These are phyloP conservation scores for Amylostereum chailletii DNA, from an alignment of 1,284 basidiomycete genomes.

Conservation along the genomic window DNA sequence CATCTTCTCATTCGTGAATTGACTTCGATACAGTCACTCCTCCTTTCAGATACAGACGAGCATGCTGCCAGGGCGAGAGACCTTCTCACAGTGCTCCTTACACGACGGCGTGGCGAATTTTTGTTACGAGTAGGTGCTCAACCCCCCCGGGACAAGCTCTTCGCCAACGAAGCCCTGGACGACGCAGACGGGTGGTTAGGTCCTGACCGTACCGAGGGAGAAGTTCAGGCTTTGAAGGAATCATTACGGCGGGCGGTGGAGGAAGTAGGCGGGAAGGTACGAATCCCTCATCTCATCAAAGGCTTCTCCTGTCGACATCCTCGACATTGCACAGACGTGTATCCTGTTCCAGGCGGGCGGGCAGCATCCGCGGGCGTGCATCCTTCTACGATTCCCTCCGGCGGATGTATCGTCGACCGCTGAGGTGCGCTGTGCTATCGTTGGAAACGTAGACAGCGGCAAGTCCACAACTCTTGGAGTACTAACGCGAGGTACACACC, in stretches of 20 bases:
- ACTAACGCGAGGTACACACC: slow-evolving; percentile 54
- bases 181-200: slow-evolving; percentile 48
- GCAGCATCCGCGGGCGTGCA: slow-evolving; percentile 42
- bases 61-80: slow-evolving; percentile 51
- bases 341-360: slow-evolving; percentile 39
- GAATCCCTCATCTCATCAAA: not conserved
- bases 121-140: slow-evolving; percentile 60
- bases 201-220: slow-evolving; percentile 34
- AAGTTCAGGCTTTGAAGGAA: slow-evolving; percentile 39
- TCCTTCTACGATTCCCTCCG: slow-evolving; percentile 66
- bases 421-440: slow-evolving; percentile 91
- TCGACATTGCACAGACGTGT: slow-evolving; percentile 33
- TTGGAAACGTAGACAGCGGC: slow-evolving; percentile 91
- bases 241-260: slow-evolving; percentile 44
- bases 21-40: slow-evolving; percentile 27
- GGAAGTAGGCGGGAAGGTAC: slow-evolving; percentile 70
- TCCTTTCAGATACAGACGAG: slow-evolving; percentile 34
- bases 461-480: slow-evolving; percentile 94
- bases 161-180: slow-evolving; percentile 38
- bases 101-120: slow-evolving; percentile 59
- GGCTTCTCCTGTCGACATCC: not conserved
- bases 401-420: slow-evolving; percentile 63
- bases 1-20: not conserved
- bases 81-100: slow-evolving; percentile 55
- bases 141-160: slow-evolving; percentile 46